phyloP scores from a whole-genome alignment of 1,284 basidiomycete genomes.

The Gymnopus androsaceus region DNA sequence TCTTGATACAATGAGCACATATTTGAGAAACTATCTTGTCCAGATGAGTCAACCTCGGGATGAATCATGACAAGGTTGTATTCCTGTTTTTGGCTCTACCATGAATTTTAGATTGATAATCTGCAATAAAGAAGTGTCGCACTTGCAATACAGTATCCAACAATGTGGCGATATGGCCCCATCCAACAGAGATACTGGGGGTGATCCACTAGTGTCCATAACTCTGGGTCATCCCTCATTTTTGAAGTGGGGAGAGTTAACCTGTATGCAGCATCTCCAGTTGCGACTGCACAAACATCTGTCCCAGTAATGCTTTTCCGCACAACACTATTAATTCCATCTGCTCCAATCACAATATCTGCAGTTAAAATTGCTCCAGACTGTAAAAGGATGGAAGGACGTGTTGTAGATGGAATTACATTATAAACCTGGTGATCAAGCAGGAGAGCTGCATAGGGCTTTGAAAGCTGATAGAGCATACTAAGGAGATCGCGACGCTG shows the following conservation, averaged over 20 bases:
- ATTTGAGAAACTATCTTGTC: slow-evolving; percentile 38
- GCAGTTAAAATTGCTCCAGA: slow-evolving; percentile 43
- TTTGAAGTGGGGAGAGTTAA: slow-evolving; percentile 49
- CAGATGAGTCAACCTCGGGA: slow-evolving; percentile 45
- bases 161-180: slow-evolving; percentile 45
- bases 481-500: slow-evolving; percentile 55
- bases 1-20: slow-evolving; percentile 46
- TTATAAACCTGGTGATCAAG: slow-evolving; percentile 40
- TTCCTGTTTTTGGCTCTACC: slow-evolving; percentile 41
- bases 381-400: slow-evolving; percentile 38
- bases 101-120: no score
- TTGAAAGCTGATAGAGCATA: slow-evolving; percentile 43
- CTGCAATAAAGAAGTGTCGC: neutral
- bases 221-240: slow-evolving; percentile 51
- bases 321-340: slow-evolving; percentile 50
- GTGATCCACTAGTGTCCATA: slow-evolving; percentile 38
- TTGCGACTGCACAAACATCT: slow-evolving; percentile 36
- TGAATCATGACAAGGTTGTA: slow-evolving; percentile 51
- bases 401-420: slow-evolving; percentile 37
- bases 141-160: slow-evolving; percentile 43
- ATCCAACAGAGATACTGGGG: slow-evolving; percentile 45
- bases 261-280: slow-evolving; percentile 61
- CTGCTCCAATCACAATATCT: slow-evolving; percentile 55
- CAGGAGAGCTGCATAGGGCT: slow-evolving; percentile 40
- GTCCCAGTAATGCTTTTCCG: slow-evolving; percentile 44